Conservation (phyloP, 2,329 filamentous ascomycete species). For the Pyrenochaeta sp. region DNA sequence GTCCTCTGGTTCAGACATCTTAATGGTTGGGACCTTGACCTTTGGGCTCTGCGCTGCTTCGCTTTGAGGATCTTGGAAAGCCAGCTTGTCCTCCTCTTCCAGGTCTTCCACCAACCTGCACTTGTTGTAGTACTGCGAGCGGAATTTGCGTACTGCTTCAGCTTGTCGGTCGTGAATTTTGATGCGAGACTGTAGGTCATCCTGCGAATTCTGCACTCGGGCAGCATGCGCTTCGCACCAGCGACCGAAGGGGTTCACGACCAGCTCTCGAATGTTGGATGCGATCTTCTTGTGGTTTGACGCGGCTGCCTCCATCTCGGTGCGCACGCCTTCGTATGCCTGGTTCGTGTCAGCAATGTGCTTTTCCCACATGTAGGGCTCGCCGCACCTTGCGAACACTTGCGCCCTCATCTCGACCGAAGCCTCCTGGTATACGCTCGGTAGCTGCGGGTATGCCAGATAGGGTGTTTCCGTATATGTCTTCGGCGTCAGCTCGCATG, state of each 20-base stretch:
- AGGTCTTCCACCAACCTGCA: slow-evolving; percentile 94
- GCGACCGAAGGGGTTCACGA: slow-evolving; percentile 90
- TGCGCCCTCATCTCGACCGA: slow-evolving; percentile 90
- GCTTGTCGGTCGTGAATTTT: slow-evolving; percentile 93
- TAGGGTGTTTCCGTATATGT: slow-evolving; percentile 82
- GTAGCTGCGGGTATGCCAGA: slow-evolving; percentile 82
- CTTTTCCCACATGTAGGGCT: neutral
- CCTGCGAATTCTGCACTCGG: slow-evolving; percentile 91
- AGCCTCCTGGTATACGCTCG: slow-evolving; percentile 84
- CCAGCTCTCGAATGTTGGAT: slow-evolving; percentile 93
- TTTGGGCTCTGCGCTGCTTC: slow-evolving; percentile 59
- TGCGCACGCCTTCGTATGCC: slow-evolving; percentile 93
- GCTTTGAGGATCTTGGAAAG: slow-evolving; percentile 83
- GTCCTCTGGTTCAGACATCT: slow-evolving; percentile 76
- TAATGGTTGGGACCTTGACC: slow-evolving; percentile 82
- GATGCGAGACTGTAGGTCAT: slow-evolving; percentile 88
- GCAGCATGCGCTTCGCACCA: slow-evolving; percentile 97
- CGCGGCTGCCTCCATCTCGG: slow-evolving; percentile 89
- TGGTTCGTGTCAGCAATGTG: slow-evolving; percentile 52
- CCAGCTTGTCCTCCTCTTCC: slow-evolving; percentile 98
- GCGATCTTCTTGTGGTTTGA: slow-evolving; percentile 95
- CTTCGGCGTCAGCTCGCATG: slow-evolving; percentile 95
- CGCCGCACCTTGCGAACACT: slow-evolving; percentile 85
- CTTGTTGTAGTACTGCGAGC: slow-evolving; percentile 98
- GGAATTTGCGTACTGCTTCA: slow-evolving; percentile 88